Evolutionary conservation across 1,284 basidiomycete genomes (phyloP).

Genomic region (Meira miltonrushii): DNA sequence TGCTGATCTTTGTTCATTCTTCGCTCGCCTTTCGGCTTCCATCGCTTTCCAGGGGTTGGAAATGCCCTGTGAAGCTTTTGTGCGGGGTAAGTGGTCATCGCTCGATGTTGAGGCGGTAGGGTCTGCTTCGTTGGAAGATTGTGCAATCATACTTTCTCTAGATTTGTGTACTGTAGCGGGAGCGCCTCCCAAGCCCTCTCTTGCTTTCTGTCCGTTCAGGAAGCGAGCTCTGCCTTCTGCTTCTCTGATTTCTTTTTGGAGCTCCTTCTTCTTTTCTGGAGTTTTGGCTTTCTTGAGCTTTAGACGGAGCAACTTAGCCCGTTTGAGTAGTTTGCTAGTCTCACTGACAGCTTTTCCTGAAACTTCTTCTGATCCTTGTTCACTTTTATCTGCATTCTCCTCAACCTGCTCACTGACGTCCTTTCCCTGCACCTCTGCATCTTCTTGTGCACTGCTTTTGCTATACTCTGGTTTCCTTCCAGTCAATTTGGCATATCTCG

Average conservation of each 20-base stretch:
- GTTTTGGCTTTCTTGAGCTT: constrained; percentile 43
- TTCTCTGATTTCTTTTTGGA: constrained; percentile 38
- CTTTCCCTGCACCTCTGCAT: constrained; percentile 19
- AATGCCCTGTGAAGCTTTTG: not conserved
- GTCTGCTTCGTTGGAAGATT: not conserved
- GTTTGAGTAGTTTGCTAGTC: constrained; percentile 31
- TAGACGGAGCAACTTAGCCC: constrained; percentile 46
- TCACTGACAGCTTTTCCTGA: constrained; percentile 2
- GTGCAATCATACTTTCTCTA: not conserved
- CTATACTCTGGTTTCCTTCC: constrained; percentile 26
- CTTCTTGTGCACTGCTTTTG: constrained; percentile 23
- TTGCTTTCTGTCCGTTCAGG: constrained; percentile 25
- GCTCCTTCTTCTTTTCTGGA: constrained; percentile 26
- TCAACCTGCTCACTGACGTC: not conserved
- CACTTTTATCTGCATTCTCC: constrained; percentile 16
- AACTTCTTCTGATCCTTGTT: constrained; percentile 19
- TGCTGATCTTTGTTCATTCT: constrained; percentile 58
- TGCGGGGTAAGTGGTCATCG: too few relatives aligned
- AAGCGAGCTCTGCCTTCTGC: constrained; percentile 47
- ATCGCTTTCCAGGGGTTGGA: constrained; percentile 16
- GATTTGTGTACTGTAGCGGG: not conserved
- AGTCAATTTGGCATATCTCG: constrained; percentile 40
- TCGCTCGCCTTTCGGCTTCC: constrained; percentile 18
- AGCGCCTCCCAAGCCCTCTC: constrained; percentile 7
- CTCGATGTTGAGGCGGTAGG: not conserved